Base-by-base conservation (phyloP, 2,329 filamentous ascomycete genomes). In the Bisporella sp. region DNA sequence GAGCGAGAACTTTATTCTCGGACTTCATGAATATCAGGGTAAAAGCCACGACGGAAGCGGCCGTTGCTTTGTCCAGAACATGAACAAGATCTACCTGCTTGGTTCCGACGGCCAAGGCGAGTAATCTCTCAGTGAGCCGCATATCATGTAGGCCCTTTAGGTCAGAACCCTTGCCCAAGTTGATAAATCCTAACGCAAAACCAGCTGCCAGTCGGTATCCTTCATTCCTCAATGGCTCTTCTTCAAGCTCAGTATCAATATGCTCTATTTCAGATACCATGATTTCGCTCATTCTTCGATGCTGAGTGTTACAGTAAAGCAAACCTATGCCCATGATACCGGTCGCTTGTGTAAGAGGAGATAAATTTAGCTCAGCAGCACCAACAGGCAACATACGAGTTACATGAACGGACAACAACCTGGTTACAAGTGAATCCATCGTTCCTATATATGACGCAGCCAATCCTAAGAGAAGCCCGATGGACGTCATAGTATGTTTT, bases 401-500 rank as follows among this genome's bases (percentile, higher is more conserved):
- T 48, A 97, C 90, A 68, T 99, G 93, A 1, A 99, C 92, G 3
- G 93, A 99, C 4, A 99, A 75, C 37, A 99, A 74, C 29, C 93
- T 83, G 6, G 93, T 97, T 54, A 97, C 92, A 31, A 96, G 76
- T 2, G 89, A 93, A 66, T 99, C 93, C 92, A 97, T 97, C 2
- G 91, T 97, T 1, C 95, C 93, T 58, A 96, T 77, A 64, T 96
- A 95, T 1, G 93, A 97, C 30, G 89, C 93, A 6, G 93, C 91
- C 13, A 99, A 75, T 1, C 93, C 93, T 1, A 99, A 75, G 3
- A 99, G 76, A n/a, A 99, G 74, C 7, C 93, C 93, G 49, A 99
- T 92, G 1, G 93, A 97, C 29, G 93, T 97, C 93, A 99, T 99
- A 30, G 91, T 95, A 68, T 99, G 95, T 64, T 99, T 99, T 1